Percentiles rank a stretch among this genome's conserved stretches.
phyloP scores from a whole-genome alignment of 345 rosid genomes.

The Populus alba region DNA sequence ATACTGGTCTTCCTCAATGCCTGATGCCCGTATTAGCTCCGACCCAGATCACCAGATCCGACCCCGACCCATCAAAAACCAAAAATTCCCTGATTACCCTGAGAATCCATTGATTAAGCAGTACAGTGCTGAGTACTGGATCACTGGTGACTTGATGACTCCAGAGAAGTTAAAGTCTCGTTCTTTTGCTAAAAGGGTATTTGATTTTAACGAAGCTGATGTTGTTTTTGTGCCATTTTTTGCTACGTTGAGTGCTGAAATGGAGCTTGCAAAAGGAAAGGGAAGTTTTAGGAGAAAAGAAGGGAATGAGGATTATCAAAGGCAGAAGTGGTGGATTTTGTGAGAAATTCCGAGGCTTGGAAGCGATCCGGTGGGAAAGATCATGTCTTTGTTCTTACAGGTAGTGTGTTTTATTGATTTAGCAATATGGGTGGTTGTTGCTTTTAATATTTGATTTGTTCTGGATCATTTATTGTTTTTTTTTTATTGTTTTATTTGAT shows the following conservation, averaged over 20 bases:
- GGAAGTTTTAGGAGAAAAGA: slow-evolving; percentile 63
- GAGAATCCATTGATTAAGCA: slow-evolving; percentile 89
- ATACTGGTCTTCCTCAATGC: slow-evolving; percentile 58
- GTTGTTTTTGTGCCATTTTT: slow-evolving; percentile 88
- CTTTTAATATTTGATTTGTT: background rate
- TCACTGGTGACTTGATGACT: slow-evolving; percentile 79
- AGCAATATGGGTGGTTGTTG: background rate
- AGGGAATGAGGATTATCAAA: slow-evolving; percentile 68
- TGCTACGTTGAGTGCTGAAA: slow-evolving; percentile 82
- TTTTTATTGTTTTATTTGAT: background rate
- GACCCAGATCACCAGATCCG: slow-evolving; percentile 67
- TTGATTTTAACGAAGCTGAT: slow-evolving; percentile 53
- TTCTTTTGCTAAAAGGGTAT: slow-evolving; percentile 69
- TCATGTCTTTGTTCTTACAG: slow-evolving; percentile 92
- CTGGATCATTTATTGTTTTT: background rate
- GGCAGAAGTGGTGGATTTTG: slow-evolving; percentile 72
- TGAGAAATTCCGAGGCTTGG: slow-evolving; percentile 71
- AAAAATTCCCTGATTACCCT: slow-evolving; percentile 55
- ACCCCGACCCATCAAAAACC: slow-evolving; percentile 15
- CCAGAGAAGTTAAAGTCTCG: slow-evolving; percentile 39
- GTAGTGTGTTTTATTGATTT: slow-evolving; percentile 28
- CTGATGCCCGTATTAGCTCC: slow-evolving; percentile 64
- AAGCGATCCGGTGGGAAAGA: slow-evolving; percentile 73
- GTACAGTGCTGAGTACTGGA: slow-evolving; percentile 98
- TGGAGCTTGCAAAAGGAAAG: slow-evolving; percentile 75